Evolutionary conservation across 2,329 filamentous ascomycete species (phyloP), one percentile per base, ranked within the genome.

Genomic region (Cadophora sp.): DNA sequence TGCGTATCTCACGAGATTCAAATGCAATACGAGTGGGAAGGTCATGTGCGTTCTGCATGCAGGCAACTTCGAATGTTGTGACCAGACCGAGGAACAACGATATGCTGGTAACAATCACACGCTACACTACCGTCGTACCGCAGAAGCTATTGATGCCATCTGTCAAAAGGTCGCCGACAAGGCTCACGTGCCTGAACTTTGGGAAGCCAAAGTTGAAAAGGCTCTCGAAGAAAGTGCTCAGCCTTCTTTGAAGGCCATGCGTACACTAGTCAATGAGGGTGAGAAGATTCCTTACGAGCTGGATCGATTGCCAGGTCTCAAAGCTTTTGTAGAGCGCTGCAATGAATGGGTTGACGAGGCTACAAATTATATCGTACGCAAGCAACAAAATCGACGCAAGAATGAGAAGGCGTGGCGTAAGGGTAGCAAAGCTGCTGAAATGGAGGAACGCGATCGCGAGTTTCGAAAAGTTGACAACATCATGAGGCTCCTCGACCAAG

Each of bases 321-420:
- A 90, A 80, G 88, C 91, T 73, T 99, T 97, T 82, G 96, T 99
- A 79, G 94, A 97, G 75, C 91, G 93, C 76, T 98, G 96, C 83
- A 97, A 97, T 80, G 94, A 97, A 78, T 97, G 97, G 92, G 93
- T 97, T 71, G 96, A 98, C 76, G 95, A 98, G 81, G 96, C 96
- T 72, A 96, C 93, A 76, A 94, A 92, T 78, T 99, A 97, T 83
- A 97, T 94, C 76, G 94, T 96, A 68, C 92, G 96, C 74, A 99
- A 99, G 83, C 95, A 97, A 82, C 95, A 97, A 81, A 97, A 97
- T 77, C 92, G 96, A 71, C 93, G 95, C 70, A 98, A 98, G 81
- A 97, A 92, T 79, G 95, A 97, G 76, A 96, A 93, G 77, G 88
- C 87, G 55, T 96, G 92, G 89, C 92, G 93, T 72, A 91, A 88